phyloP scores from a whole-genome alignment of 2,329 filamentous ascomycete genomes.

The Trichophyton rubrum region DNA sequence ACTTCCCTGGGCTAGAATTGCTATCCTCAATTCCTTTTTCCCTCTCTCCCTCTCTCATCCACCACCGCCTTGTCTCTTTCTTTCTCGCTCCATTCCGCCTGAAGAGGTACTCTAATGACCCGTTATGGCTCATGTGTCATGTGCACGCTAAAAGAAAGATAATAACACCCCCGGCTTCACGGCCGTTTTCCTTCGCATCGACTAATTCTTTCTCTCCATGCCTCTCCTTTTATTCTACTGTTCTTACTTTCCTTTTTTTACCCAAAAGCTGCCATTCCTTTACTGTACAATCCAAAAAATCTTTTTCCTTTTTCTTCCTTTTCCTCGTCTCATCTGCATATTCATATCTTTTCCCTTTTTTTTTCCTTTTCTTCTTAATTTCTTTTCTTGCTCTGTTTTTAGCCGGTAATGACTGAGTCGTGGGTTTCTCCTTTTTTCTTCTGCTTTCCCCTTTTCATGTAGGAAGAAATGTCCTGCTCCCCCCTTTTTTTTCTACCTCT shows the following conservation, averaged over 20 bases:
- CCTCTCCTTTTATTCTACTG: neutral
- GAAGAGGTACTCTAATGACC: constrained; percentile 1
- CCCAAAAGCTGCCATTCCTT: neutral
- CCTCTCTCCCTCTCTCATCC: neutral
- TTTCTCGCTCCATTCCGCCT: neutral
- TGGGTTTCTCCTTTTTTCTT: neutral
- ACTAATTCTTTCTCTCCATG: neutral
- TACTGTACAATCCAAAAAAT: neutral
- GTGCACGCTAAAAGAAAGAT: constrained; percentile 1
- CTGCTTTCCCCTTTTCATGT: neutral
- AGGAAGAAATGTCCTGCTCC: neutral
- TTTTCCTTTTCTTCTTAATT: neutral
- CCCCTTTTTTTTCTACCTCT: neutral
- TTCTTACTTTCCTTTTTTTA: neutral
- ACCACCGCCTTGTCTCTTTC: neutral
- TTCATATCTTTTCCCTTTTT: neutral
- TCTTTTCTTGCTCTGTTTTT: neutral
- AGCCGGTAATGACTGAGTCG: constrained; percentile 1
- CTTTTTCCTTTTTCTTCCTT: neutral
- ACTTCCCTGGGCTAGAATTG: neutral
- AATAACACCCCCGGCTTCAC: neutral
- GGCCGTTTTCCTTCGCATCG: neutral
- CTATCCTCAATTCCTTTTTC: neutral
- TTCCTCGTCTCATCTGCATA: neutral
- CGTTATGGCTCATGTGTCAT: constrained; percentile 1